phyloP scores from a whole-genome alignment of 2,329 filamentous ascomycete genomes.

The Phaeosphaeria sp. region DNA sequence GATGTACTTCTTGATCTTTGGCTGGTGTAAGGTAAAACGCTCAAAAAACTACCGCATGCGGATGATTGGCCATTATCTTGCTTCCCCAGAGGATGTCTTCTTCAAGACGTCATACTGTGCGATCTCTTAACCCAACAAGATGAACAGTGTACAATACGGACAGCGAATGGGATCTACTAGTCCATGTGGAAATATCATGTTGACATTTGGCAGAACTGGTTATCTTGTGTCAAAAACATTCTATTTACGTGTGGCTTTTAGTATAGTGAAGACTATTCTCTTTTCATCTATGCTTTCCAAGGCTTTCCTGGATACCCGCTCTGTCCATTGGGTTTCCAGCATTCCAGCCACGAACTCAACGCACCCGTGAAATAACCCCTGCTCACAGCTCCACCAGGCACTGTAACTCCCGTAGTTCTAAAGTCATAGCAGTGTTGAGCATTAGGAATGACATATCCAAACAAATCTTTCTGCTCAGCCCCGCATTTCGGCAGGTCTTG shows the following conservation, averaged over 20 bases:
- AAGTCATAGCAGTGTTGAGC: constrained; percentile 60
- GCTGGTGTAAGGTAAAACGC: neutral
- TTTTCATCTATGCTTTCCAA: neutral
- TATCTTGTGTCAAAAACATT: no score
- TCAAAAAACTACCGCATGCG: neutral
- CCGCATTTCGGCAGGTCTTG: constrained; percentile 54
- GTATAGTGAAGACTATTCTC: neutral
- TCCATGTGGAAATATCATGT: no score
- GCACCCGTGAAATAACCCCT: constrained; percentile 50
- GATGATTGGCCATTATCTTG: no score
- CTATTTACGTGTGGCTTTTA: no score
- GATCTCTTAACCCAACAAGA: no score
- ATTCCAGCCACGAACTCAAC: constrained; percentile 55
- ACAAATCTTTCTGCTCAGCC: constrained; percentile 44
- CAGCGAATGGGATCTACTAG: no score
- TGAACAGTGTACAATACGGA: no score
- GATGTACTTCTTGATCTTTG: constrained; percentile 2
- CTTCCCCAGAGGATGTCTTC: no score
- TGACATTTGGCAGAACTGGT: neutral
- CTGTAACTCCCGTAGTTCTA: constrained; percentile 26
- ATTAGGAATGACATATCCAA: constrained; percentile 56
- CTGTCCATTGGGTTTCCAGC: constrained; percentile 38
- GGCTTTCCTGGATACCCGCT: neutral
- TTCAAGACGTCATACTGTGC: no score
- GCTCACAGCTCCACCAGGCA: constrained; percentile 41